phyloP scores from a whole-genome alignment of 2,329 filamentous ascomycete genomes.

The Elsinoe arachidis region DNA sequence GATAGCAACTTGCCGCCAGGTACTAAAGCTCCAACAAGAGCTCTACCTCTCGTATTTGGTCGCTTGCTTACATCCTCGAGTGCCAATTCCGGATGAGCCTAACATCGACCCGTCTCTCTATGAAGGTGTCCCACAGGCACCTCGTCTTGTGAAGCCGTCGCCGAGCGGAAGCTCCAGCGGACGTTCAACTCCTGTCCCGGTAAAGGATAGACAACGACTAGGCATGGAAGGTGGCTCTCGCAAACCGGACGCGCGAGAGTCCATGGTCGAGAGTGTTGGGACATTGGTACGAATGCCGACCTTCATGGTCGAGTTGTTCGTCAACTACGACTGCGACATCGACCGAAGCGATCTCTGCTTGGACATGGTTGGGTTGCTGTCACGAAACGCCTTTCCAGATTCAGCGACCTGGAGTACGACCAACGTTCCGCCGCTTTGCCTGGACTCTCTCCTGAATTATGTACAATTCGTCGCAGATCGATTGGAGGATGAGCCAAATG shows the following conservation, averaged over 20 bases:
- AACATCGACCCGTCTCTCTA: slow-evolving; percentile 89
- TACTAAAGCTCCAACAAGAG: slow-evolving; percentile 93
- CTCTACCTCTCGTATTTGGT: slow-evolving; percentile 91
- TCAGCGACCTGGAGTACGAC: slow-evolving; percentile 98
- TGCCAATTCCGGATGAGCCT: slow-evolving; percentile 84
- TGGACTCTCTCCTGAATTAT: slow-evolving; percentile 84
- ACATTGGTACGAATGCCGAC: slow-evolving; percentile 85
- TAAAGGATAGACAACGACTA: slow-evolving; percentile 85
- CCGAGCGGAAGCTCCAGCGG: slow-evolving; percentile 69
- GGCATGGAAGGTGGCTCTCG: slow-evolving; percentile 85
- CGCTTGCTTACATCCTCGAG: slow-evolving; percentile 83
- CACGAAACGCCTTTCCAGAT: slow-evolving; percentile 90
- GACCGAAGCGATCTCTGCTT: slow-evolving; percentile 87
- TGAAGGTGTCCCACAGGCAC: slow-evolving; percentile 82
- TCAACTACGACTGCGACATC: slow-evolving; percentile 96
- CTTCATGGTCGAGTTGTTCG: slow-evolving; percentile 89
- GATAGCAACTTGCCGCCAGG: slow-evolving; percentile 77
- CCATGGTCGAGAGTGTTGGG: slow-evolving; percentile 95
- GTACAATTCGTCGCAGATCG: slow-evolving; percentile 87
- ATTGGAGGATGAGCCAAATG: slow-evolving; percentile 59
- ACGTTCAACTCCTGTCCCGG: slow-evolving; percentile 77
- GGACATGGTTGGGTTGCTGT: slow-evolving; percentile 86
- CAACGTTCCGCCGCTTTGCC: slow-evolving; percentile 87
- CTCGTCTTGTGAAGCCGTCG: slow-evolving; percentile 73
- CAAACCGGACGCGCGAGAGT: slow-evolving; percentile 90